Base-by-base conservation (phyloP, 2,329 filamentous ascomycete species). In the Hawksworthiomyces lignivorus region DNA sequence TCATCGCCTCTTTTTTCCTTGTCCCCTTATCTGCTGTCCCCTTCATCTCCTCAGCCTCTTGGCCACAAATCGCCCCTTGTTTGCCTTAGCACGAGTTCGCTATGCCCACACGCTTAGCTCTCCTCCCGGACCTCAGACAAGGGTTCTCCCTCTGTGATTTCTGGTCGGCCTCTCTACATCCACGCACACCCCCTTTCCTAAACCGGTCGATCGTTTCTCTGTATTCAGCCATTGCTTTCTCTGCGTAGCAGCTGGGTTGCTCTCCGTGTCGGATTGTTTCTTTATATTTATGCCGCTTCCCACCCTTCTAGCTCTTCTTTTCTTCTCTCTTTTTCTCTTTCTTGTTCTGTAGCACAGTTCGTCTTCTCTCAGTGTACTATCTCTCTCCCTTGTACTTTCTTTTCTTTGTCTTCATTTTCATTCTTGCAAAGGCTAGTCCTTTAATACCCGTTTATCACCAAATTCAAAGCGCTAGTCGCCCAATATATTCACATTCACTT, bases 381-480 rank as follows among this genome's bases (percentile, higher is more conserved):
- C 24, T 26, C 24, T 8, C 24, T 26, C 24, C 24, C 24, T 26
- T 26, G 24, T 26, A 26, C 24, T 31, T 48, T 46, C 37, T 44
- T 45, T 42, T 53, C 49, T 34, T 51, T 48, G 49, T 41, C 28
- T 32, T 37, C 50, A 49, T 50, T 59, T 52, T 54, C 57, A 42
- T 58, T 60, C 54, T 51, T 52, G 46, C 41, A 49, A 41, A 68
- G 69, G 69, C 69, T 68, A 70, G 69, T 63, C 69, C 69, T 72
- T 50, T 46, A 27, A 36, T 31, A 31, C 36, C 36, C 53, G 55
- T 52, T 56, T 42, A 54, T 43, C 52, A 20, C 21, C 39, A 43
- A 43, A 29, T 31, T 28, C 7, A 43, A 38, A 68, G 68, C 67
- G 68, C 68, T 24, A 70, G 67, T 61, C 68, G 69, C 69, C n/a